Percentiles rank a stretch among this genome's conserved stretches.
Conservation (phyloP, 768 basidiomycete species). For the Strobilomyces dryophilus region DNA sequence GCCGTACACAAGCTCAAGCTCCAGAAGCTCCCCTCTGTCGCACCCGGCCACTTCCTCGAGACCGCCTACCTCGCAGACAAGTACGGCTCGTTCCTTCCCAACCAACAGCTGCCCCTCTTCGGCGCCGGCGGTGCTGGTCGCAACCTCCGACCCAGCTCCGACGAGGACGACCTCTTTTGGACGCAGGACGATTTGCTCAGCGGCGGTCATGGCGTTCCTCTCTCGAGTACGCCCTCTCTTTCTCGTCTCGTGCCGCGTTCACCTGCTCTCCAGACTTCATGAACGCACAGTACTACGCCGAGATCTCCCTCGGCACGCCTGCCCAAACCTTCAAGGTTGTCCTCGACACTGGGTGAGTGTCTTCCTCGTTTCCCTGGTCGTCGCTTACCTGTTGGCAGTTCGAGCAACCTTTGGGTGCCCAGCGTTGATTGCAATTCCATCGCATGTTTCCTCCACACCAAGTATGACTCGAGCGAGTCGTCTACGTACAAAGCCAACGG, state of each 20-base stretch:
- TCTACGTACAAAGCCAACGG: slow-evolving; percentile 90
- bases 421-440: slow-evolving; percentile 78
- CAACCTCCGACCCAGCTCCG: slow-evolving; percentile 42
- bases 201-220: slow-evolving; percentile 83
- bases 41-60: slow-evolving; percentile 63
- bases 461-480: slow-evolving; percentile 80
- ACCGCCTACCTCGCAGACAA: slow-evolving; percentile 90
- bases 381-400: slow-evolving; percentile 39
- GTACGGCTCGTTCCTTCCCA: slow-evolving; percentile 56
- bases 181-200: slow-evolving; percentile 67
- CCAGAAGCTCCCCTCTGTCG: slow-evolving; percentile 70
- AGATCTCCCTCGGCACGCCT: slow-evolving; percentile 80
- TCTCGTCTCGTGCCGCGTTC: neutral
- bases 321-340: slow-evolving; percentile 92
- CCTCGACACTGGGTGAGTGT: slow-evolving; percentile 77
- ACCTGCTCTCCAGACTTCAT: slow-evolving; percentile 68
- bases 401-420: slow-evolving; percentile 94
- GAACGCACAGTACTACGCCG: slow-evolving; percentile 96
- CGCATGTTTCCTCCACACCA: slow-evolving; percentile 90
- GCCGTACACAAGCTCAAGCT: slow-evolving; percentile 85
- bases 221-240: slow-evolving; percentile 50
- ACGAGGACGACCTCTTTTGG: slow-evolving; percentile 69
- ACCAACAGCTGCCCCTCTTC: slow-evolving; percentile 57
- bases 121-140: slow-evolving; percentile 75
- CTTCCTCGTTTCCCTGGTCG: slow-evolving; percentile 18